A percentile compares a stretch with the other conserved stretches of the same genome.
phyloP scores from a whole-genome alignment of 805 yeast genomes.

The Yarrowia sp. region DNA sequence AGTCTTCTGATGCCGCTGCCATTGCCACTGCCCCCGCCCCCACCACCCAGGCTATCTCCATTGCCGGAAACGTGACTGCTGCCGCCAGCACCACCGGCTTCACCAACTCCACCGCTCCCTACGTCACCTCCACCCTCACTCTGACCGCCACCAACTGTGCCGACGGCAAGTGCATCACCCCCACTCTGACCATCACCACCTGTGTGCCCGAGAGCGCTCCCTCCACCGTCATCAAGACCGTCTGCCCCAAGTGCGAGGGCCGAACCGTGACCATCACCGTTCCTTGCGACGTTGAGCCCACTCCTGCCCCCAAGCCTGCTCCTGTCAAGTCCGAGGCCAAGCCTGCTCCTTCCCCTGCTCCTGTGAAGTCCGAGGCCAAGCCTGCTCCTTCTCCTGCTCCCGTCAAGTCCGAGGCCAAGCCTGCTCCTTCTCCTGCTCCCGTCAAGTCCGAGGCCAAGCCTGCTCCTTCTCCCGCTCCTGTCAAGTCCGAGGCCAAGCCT shows the following conservation, averaged over 20 bases:
- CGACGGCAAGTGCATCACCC: not conserved
- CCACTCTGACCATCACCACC: not conserved
- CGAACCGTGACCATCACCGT: slow-evolving; percentile 11
- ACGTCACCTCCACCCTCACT: slow-evolving; percentile 2
- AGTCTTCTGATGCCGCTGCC: not conserved
- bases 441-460: not conserved
- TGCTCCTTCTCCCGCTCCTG: not conserved
- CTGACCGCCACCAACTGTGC: not conserved
- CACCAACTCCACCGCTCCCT: not conserved
- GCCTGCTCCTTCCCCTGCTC: not conserved
- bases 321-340: not conserved
- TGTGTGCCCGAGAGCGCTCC: not conserved
- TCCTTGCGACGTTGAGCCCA: not conserved
- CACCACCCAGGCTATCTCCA: not conserved
- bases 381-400: not conserved
- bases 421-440: not conserved
- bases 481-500: not conserved
- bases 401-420: not conserved
- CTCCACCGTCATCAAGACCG: not conserved
- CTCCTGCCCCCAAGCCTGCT: not conserved
- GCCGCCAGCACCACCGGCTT: not conserved
- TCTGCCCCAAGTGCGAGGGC: slow-evolving; percentile 6
- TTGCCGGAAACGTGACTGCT: not conserved
- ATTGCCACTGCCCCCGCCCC: not conserved
- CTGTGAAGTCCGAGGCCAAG: not conserved